Evolutionary conservation across 2,329 filamentous ascomycete species (phyloP).

Genomic region (Epicoccum sorghinum): DNA sequence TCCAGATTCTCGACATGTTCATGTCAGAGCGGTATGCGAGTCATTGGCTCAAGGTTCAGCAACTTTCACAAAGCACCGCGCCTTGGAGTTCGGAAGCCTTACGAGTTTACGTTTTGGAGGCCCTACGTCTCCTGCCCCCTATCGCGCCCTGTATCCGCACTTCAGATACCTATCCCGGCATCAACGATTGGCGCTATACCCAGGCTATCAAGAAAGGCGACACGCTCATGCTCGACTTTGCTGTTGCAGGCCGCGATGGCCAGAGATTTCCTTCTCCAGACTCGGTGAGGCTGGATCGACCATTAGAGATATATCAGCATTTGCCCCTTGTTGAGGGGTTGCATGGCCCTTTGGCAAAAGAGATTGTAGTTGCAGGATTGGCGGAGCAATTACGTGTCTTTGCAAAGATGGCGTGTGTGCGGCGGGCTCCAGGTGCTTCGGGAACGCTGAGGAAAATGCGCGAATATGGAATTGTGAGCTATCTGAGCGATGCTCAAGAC

Average conservation of each 20-base stretch:
- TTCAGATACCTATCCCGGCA: background rate
- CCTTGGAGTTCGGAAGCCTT: background rate
- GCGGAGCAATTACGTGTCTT: conserved; percentile 21
- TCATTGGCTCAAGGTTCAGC: background rate
- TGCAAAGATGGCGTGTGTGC: conserved; percentile 12
- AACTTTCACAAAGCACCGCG: background rate
- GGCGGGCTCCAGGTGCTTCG: conserved; percentile 1
- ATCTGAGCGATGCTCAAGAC: conserved; percentile 17
- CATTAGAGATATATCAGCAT: conserved; percentile 4
- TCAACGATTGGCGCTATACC: conserved; percentile 2
- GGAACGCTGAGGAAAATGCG: conserved; percentile 4
- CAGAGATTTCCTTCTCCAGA: conserved; percentile 14
- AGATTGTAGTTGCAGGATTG: conserved; percentile 9
- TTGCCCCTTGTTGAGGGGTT: conserved; percentile 15
- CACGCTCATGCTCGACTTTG: conserved; percentile 7
- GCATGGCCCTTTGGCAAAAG: conserved; percentile 13
- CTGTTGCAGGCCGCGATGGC: conserved; percentile 13
- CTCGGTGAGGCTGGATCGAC: conserved; percentile 16
- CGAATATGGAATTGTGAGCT: conserved; percentile 11
- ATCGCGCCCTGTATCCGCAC: conserved; percentile 7
- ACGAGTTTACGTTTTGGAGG: background rate
- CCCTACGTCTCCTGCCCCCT: background rate
- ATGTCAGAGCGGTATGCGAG: background rate
- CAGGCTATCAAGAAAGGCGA: conserved; percentile 5
- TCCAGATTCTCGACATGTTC: background rate